A percentile compares a stretch with the other conserved stretches of the same genome.
Conservation (phyloP, 495 filamentous ascomycete genomes). For the Gamarada debralockiae region DNA sequence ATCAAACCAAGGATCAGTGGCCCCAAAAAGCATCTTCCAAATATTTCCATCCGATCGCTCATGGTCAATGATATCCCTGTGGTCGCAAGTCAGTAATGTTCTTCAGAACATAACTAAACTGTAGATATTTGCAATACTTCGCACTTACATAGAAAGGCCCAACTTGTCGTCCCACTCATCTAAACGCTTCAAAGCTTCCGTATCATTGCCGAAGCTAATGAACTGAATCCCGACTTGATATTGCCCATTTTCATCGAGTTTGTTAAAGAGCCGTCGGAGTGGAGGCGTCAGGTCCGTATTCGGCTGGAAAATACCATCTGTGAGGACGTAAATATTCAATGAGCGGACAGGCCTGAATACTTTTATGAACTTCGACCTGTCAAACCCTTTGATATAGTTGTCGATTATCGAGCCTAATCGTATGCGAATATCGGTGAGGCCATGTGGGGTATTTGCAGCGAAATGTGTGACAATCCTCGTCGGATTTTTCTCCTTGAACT, state of each 20-base stretch:
- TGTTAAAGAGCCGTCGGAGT: neutral
- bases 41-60: neutral
- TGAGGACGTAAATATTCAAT: constrained; percentile 7
- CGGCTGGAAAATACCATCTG: neutral
- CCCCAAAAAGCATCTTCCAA: constrained; percentile 4
- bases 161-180: neutral
- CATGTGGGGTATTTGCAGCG: neutral
- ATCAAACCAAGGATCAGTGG: neutral
- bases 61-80: neutral
- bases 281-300: neutral
- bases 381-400: neutral
- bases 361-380: neutral
- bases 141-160: neutral
- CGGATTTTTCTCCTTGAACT: neutral
- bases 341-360: neutral
- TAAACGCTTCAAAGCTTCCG: neutral
- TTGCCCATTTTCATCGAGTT: neutral
- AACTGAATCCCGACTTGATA: constrained; percentile 10
- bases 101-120: too few species aligned
- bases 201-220: constrained; percentile 6
- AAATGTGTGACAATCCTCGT: neutral
- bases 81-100: too few species aligned
- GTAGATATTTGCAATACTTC: too few species aligned
- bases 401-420: neutral
- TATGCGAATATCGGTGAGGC: neutral